These are phyloP conservation scores for Agaricus bisporus DNA, from an alignment of 768 basidiomycete genomes.

Conservation along the genomic window DNA sequence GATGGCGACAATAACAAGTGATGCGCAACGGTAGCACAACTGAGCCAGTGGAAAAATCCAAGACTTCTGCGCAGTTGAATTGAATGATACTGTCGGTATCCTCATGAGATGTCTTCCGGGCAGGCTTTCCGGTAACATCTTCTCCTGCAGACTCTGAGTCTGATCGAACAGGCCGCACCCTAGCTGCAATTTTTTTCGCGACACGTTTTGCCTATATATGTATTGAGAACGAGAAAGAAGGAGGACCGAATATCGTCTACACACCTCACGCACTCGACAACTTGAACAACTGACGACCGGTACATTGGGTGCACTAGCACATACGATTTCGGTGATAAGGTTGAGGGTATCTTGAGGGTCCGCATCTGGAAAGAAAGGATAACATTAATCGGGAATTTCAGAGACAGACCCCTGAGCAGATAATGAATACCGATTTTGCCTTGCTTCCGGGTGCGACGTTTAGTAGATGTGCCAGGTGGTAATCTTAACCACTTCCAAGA, in stretches of 20 bases:
- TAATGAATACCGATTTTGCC: constrained; percentile 62
- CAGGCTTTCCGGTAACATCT: constrained; percentile 35
- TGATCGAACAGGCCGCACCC: constrained; percentile 71
- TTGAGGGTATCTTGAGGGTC: constrained; percentile 63
- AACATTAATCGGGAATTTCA: constrained; percentile 3
- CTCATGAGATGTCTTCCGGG: constrained; percentile 46
- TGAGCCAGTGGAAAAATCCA: constrained; percentile 86
- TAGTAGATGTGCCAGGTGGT: constrained; percentile 77
- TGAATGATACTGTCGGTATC: constrained; percentile 85
- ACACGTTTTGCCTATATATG: constrained; percentile 72
- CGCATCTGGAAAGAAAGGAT: constrained; percentile 42
- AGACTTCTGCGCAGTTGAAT: constrained; percentile 88
- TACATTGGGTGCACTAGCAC: constrained; percentile 73
- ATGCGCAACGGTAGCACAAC: constrained; percentile 89
- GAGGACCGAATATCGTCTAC: constrained; percentile 12
- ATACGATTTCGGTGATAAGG: constrained; percentile 69
- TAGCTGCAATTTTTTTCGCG: constrained; percentile 81
- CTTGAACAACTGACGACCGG: constrained; percentile 80
- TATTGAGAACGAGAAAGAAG: not conserved
- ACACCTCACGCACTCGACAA: constrained; percentile 81
- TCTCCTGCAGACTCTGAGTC: constrained; percentile 64
- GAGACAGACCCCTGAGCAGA: not conserved
- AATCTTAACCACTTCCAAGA: constrained; percentile 86
- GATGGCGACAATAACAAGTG: constrained; percentile 98
- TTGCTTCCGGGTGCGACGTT: constrained; percentile 78